phyloP scores from a whole-genome alignment of 768 basidiomycete species.

The Zangia roseola region DNA sequence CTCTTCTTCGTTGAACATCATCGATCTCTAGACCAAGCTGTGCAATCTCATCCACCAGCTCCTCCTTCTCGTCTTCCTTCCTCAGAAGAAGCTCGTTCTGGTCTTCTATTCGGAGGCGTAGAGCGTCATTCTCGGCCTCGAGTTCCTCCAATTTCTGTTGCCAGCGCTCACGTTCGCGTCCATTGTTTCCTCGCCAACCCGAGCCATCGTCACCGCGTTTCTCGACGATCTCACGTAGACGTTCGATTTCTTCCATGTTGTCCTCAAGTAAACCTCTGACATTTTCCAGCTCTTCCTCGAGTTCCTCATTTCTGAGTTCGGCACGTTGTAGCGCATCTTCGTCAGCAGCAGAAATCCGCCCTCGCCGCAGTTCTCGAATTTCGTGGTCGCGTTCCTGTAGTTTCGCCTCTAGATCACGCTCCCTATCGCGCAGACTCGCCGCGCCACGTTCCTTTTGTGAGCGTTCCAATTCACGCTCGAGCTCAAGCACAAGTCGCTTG shows the following conservation, averaged over 20 bases:
- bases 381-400: conserved; percentile 74
- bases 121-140: conserved; percentile 61
- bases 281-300: conserved; percentile 73
- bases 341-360: conserved; percentile 40
- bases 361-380: conserved; percentile 60
- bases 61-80: conserved; percentile 71
- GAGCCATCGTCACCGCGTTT: conserved; percentile 44
- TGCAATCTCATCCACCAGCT: conserved; percentile 64
- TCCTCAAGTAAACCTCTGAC: conserved; percentile 71
- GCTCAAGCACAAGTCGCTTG: conserved; percentile 83
- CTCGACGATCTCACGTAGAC: conserved; percentile 68
- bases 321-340: conserved; percentile 54
- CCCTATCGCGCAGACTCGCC: conserved; percentile 45
- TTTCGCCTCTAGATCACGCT: conserved; percentile 75
- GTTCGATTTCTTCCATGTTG: conserved; percentile 80
- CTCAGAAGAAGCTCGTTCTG: conserved; percentile 53
- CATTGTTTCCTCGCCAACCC: conserved; percentile 39
- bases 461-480: conserved; percentile 76
- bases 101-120: conserved; percentile 56
- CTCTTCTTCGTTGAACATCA: conserved; percentile 56
- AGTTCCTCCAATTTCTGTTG: conserved; percentile 55
- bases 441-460: conserved; percentile 52
- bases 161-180: conserved; percentile 43
- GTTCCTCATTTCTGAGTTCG: conserved; percentile 61
- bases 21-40: conserved; percentile 65